Conservation (phyloP, 352 stramenopile species). For the Hyaloperonospora arabidopsidis region DNA sequence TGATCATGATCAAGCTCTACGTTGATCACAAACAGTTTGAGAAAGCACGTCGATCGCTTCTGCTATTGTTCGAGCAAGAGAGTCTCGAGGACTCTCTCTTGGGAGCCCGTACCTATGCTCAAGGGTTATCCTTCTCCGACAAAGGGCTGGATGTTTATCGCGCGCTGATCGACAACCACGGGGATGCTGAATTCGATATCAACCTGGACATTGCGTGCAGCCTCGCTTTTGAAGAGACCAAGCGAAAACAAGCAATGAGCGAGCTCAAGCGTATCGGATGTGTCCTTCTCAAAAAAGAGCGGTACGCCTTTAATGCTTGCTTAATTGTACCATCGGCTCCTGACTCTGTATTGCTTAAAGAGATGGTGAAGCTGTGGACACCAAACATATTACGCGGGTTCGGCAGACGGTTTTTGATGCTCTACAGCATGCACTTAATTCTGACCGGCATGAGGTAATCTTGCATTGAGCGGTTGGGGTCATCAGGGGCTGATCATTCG, state of each 20-base stretch:
- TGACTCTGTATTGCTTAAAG: slow-evolving; percentile 11
- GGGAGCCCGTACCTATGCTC: slow-evolving; percentile 37
- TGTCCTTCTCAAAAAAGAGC: slow-evolving; percentile 22
- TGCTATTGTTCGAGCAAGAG: slow-evolving; percentile 49
- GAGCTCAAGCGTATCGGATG: slow-evolving; percentile 36
- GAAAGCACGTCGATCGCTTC: slow-evolving; percentile 38
- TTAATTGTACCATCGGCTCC: neutral
- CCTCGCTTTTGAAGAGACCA: slow-evolving; percentile 31
- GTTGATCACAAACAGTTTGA: slow-evolving; percentile 36
- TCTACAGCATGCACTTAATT: slow-evolving; percentile 33
- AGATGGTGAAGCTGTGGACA: slow-evolving; percentile 7
- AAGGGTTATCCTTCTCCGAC: slow-evolving; percentile 40
- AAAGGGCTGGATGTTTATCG: slow-evolving; percentile 54
- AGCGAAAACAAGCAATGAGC: slow-evolving; percentile 28
- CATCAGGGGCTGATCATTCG: neutral
- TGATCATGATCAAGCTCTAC: slow-evolving; percentile 58
- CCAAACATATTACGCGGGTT: slow-evolving; percentile 15
- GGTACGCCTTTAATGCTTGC: slow-evolving; percentile 14
- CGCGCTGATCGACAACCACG: slow-evolving; percentile 53
- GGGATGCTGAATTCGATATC: slow-evolving; percentile 45
- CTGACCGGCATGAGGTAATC: slow-evolving; percentile 37
- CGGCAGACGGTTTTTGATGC: slow-evolving; percentile 44
- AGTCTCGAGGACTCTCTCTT: slow-evolving; percentile 36
- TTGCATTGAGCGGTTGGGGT: neutral
- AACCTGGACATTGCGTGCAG: slow-evolving; percentile 58